Base-by-base conservation (phyloP, 2,329 filamentous ascomycete species). In the Zymoseptoria brevis region DNA sequence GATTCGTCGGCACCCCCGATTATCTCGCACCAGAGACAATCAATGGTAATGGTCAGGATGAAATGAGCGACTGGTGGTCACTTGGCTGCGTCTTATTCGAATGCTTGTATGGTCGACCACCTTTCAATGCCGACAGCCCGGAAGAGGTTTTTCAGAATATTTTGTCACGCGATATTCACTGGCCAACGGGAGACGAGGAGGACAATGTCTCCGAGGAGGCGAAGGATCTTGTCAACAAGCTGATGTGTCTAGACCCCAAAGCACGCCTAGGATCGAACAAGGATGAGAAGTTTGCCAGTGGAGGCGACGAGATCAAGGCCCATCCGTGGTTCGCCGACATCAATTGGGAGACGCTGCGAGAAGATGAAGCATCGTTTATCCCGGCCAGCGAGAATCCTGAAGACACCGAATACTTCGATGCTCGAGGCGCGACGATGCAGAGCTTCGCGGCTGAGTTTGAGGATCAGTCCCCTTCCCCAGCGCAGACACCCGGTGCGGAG, bases 11-110 rank as follows among this genome's bases (percentile, higher is more conserved):
- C 30, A 99, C 94, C 0, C 94, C 94, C 0, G 94, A 99, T 73
- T 99, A 99, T 71, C 82, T 99, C 13, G 94, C 94, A 0, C 94
- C 94, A 0, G 95, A 99, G 72, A 99, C 95, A 0, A 96, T 99
- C 71, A 92, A 90, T 65, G 94, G 95, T 54, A 86, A 91, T 65
- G 91, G 93, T 1, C 94, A 99, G 74, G 94, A 99, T 70, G 93
- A 97, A 74, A 94, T 93, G 66, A 97, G 94, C 71, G 94, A 99
- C 84, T 99, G 94, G 94, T 99, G 94, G 94, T 97, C 94, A 21
- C 82, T 99, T n/a, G 94, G 94, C 0, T 99, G 95, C 73, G 97
- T 99, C 67, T 79, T 97, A 74, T 99, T 96, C 69, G 94, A 99
- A 70, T 96, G 96, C 66, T 78, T 99, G 2, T 97, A 90, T 70